phyloP scores from a whole-genome alignment of 2,329 filamentous ascomycete genomes.

The Plectosphaerella cucumerina region DNA sequence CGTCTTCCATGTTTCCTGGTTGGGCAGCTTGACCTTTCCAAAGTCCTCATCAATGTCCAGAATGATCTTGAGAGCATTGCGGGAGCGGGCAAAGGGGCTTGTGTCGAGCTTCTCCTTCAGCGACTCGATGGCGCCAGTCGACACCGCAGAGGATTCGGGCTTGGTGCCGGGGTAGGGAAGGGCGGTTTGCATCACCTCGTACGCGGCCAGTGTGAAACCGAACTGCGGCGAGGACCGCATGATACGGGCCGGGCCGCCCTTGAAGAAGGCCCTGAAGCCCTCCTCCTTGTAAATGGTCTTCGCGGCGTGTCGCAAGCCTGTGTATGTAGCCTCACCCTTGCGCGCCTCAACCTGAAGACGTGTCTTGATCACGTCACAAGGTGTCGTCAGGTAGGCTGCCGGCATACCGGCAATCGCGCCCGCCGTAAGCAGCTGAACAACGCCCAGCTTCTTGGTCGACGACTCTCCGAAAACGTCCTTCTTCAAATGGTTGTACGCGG shows the following conservation, averaged over 20 bases:
- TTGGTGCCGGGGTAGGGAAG: conserved; percentile 73
- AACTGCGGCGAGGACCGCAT: conserved; percentile 95
- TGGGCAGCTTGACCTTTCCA: conserved; percentile 64
- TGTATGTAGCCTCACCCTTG: conserved; percentile 90
- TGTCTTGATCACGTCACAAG: conserved; percentile 99
- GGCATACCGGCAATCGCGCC: conserved; percentile 94
- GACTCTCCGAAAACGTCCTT: conserved; percentile 90
- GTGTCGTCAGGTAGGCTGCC: conserved; percentile 90
- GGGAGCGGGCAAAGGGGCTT: conserved; percentile 57
- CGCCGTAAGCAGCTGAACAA: conserved; percentile 86
- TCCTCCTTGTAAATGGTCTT: conserved; percentile 82
- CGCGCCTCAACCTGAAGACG: conserved; percentile 94
- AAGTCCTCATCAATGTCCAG: conserved; percentile 93
- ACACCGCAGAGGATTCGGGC: conserved; percentile 45
- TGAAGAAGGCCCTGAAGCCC: conserved; percentile 96
- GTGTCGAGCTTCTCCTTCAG: conserved; percentile 56
- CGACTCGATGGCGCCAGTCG: conserved; percentile 58
- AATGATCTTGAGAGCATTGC: conserved; percentile 93
- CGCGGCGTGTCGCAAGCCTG: conserved; percentile 80
- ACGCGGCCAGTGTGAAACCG: conserved; percentile 93
- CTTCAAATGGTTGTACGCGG: conserved; percentile 92
- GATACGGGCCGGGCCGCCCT: conserved; percentile 93
- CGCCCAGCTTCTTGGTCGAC: conserved; percentile 78
- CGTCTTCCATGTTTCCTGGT: conserved; percentile 48
- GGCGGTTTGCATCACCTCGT: conserved; percentile 81